Percentiles rank a stretch among this genome's conserved stretches.
These are phyloP conservation scores for Hypoxylon trugodes DNA, from an alignment of 495 filamentous ascomycete genomes.

Conservation along the genomic window DNA sequence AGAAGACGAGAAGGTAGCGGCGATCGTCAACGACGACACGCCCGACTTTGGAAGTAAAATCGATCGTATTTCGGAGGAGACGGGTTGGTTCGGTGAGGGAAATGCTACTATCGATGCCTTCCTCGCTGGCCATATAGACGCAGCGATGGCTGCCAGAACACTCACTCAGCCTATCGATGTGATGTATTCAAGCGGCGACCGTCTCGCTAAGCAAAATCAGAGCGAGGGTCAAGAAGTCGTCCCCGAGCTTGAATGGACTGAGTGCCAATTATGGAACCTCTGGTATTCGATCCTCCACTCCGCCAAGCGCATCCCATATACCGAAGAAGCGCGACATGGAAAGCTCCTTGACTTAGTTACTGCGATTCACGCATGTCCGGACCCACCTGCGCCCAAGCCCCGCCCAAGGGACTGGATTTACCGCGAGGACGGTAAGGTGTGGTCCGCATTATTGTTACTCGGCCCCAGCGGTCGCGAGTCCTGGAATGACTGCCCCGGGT, in stretches of 20 bases:
- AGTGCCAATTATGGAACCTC: conserved; percentile 12
- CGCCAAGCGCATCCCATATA: conserved; percentile 26
- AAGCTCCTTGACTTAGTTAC: conserved; percentile 7
- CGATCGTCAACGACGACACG: not conserved
- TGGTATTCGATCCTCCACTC: conserved; percentile 22
- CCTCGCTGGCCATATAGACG: not conserved
- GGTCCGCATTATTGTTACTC: not conserved
- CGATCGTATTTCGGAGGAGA: not conserved
- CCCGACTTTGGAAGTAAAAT: conserved; percentile 11
- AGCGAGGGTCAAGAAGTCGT: conserved; percentile 5
- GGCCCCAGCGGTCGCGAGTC: conserved; percentile 15
- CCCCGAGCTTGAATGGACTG: not conserved
- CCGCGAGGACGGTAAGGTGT: not conserved
- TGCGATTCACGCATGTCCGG: not conserved
- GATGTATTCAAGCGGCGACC: conserved; percentile 13
- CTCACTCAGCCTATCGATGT: conserved; percentile 14
- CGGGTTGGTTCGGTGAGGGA: not conserved
- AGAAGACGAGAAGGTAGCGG: not conserved
- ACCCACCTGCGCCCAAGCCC: not conserved
- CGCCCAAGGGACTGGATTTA: conserved; percentile 3
- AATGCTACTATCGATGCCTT: not conserved
- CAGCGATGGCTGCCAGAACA: not conserved
- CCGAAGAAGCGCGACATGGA: conserved; percentile 3
- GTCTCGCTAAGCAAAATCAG: too few relatives aligned
- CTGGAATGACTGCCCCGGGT: conserved; percentile 21